phyloP scores from a whole-genome alignment of 2,329 filamentous ascomycete genomes.

The Lizonia empirigonia region DNA sequence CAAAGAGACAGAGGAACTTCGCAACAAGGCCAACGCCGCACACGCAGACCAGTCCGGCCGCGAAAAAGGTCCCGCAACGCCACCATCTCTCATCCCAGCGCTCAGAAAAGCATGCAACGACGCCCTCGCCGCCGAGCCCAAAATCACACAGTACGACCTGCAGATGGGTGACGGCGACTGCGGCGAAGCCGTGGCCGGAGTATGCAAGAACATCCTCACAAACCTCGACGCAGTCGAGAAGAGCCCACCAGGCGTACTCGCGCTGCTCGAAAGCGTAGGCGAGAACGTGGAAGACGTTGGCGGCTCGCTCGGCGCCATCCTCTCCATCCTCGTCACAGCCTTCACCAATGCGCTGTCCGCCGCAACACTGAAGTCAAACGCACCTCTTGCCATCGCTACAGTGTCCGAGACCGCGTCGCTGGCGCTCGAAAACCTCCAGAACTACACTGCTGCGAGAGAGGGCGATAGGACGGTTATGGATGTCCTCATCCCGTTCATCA shows the following conservation, averaged over 20 bases:
- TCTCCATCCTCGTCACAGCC: conserved; percentile 87
- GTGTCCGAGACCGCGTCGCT: conserved; percentile 52
- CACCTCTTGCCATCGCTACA: conserved; percentile 41
- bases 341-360: conserved; percentile 57
- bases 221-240: conserved; percentile 60
- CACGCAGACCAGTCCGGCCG: conserved; percentile 21
- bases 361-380: conserved; percentile 31
- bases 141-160: conserved; percentile 72
- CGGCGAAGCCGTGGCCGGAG: conserved; percentile 69
- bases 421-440: conserved; percentile 52
- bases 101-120: conserved; percentile 52
- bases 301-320: conserved; percentile 74
- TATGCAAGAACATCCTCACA: conserved; percentile 63
- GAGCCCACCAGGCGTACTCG: conserved; percentile 57
- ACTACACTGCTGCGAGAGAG: conserved; percentile 84
- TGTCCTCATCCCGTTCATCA: conserved; percentile 85
- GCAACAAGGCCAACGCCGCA: conserved; percentile 40
- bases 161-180: conserved; percentile 92
- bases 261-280: conserved; percentile 64
- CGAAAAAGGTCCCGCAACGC: conserved; percentile 46
- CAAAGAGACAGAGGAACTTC: conserved; percentile 34
- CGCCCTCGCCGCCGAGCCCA: conserved; percentile 64
- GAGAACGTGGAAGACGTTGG: conserved; percentile 72
- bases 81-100: conserved; percentile 48
- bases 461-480: conserved; percentile 93